Percentiles rank a stretch among this genome's conserved stretches.
Evolutionary conservation across 495 filamentous ascomycete species (phyloP).

Genomic region (Trichoderma asperelloides): DNA sequence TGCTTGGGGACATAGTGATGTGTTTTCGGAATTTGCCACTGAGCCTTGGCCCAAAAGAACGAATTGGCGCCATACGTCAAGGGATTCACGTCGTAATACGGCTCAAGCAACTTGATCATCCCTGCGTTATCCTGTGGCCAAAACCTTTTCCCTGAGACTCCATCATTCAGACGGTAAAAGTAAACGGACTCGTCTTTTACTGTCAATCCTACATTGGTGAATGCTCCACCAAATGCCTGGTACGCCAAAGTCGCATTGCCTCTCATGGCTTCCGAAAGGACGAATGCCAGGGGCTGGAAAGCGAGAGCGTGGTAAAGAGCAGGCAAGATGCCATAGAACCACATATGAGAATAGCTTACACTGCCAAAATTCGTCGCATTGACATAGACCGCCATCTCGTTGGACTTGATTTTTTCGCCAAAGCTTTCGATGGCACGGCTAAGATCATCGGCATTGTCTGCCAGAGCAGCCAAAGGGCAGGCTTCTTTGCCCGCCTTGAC

Average conservation of each 20-base stretch:
- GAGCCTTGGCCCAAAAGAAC: slow-evolving; percentile 26
- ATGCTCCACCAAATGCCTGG: slow-evolving; percentile 21
- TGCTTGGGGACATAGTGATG: slow-evolving; percentile 27
- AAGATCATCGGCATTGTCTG: slow-evolving; percentile 22
- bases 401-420: slow-evolving; percentile 19
- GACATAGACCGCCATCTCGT: slow-evolving; percentile 33
- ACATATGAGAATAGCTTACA: slow-evolving; percentile 27
- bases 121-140: slow-evolving; percentile 21
- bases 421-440: slow-evolving; percentile 19
- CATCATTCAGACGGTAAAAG: slow-evolving; percentile 23
- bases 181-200: slow-evolving; percentile 11
- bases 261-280: slow-evolving; percentile 25
- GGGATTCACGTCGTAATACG: slow-evolving; percentile 21
- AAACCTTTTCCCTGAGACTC: slow-evolving; percentile 17
- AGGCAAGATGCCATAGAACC: slow-evolving; percentile 27
- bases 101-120: slow-evolving; percentile 20
- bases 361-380: slow-evolving; percentile 30
- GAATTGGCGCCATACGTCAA: slow-evolving; percentile 17
- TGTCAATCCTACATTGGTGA: slow-evolving; percentile 16
- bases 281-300: slow-evolving; percentile 28
- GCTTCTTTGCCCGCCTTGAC: slow-evolving; percentile 24
- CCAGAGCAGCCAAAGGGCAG: slow-evolving; percentile 27
- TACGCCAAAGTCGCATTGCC: slow-evolving; percentile 36
- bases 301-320: slow-evolving; percentile 28
- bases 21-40: slow-evolving; percentile 30